phyloP scores from a whole-genome alignment of 495 filamentous ascomycete species.

The Saxophila tyrrhenica region DNA sequence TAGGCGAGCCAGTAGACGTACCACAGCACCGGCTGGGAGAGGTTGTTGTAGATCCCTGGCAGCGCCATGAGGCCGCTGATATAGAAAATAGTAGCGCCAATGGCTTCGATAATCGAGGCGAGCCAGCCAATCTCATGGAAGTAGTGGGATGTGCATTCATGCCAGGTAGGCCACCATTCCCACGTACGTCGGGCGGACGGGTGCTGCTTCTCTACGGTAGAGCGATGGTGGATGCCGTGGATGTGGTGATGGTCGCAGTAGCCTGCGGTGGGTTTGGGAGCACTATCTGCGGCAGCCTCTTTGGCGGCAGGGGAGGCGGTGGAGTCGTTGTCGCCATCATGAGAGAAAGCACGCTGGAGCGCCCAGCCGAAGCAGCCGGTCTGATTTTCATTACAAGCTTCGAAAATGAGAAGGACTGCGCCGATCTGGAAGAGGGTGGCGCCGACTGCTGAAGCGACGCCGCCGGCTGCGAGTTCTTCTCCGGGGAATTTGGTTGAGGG shows the following conservation, averaged over 20 bases:
- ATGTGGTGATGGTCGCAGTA: slow-evolving; percentile 7
- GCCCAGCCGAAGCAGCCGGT: slow-evolving; percentile 15
- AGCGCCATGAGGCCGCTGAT: slow-evolving; percentile 7
- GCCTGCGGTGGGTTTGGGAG: background rate
- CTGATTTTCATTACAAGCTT: slow-evolving; percentile 12
- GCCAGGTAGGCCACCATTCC: slow-evolving; percentile 14
- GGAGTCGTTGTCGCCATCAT: background rate
- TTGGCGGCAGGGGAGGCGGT: too few relatives aligned
- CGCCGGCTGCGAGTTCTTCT: background rate
- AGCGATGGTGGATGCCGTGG: background rate
- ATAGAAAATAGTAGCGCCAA: slow-evolving; percentile 8
- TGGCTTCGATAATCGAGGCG: slow-evolving; percentile 2
- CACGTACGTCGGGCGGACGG: slow-evolving; percentile 5
- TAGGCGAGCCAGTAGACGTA: slow-evolving; percentile 9
- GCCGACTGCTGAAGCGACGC: slow-evolving; percentile 9
- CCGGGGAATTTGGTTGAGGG: slow-evolving; percentile 2
- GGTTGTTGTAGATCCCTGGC: slow-evolving; percentile 11
- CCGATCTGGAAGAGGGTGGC: slow-evolving; percentile 9
- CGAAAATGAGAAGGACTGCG: slow-evolving; percentile 6
- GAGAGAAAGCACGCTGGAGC: slow-evolving; percentile 7
- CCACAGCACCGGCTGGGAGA: slow-evolving; percentile 3
- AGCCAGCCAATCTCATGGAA: slow-evolving; percentile 10
- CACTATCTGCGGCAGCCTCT: background rate
- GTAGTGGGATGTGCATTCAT: slow-evolving; percentile 7
- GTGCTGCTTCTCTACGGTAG: background rate